A percentile compares a stretch with the other conserved stretches of the same genome.
Conservation (phyloP, 2,329 filamentous ascomycete species). For the Monosporascus sp. region DNA sequence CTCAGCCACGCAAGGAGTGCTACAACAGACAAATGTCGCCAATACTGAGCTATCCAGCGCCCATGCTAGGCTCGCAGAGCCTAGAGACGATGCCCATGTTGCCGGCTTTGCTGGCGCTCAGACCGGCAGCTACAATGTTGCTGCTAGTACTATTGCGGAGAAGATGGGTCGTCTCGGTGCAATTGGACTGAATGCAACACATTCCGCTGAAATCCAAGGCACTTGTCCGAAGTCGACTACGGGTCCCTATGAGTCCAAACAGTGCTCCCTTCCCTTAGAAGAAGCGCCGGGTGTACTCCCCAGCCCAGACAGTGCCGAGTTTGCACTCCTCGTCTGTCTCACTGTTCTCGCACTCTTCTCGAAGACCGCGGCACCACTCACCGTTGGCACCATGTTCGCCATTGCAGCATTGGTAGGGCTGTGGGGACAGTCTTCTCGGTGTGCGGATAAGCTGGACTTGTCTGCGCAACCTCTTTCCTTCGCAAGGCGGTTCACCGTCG, state of each 20-base stretch:
- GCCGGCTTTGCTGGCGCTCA: not conserved
- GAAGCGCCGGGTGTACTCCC: rapidly evolving
- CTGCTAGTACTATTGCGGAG: not conserved
- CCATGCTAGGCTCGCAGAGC: not conserved
- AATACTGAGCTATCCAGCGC: not conserved
- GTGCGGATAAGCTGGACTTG: conserved; percentile 3
- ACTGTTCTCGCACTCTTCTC: not conserved
- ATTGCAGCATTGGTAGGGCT: not conserved
- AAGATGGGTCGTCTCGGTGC: not conserved
- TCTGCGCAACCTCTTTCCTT: conserved; percentile 8
- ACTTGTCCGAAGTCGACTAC: not conserved
- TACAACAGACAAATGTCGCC: not conserved
- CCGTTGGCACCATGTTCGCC: not conserved
- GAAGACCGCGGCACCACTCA: not conserved
- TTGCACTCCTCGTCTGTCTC: not conserved
- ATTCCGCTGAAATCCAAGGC: not conserved
- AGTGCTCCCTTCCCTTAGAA: not conserved
- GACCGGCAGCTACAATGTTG: not conserved
- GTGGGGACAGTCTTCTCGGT: conserved; percentile 1
- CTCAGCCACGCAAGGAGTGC: not conserved
- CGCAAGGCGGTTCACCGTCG: not conserved
- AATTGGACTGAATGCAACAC: not conserved
- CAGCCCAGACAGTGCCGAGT: not conserved
- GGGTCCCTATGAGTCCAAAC: not conserved
- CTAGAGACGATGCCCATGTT: not conserved